Conservation (phyloP, 2,329 filamentous ascomycete genomes). For the Venturia aucupariae region DNA sequence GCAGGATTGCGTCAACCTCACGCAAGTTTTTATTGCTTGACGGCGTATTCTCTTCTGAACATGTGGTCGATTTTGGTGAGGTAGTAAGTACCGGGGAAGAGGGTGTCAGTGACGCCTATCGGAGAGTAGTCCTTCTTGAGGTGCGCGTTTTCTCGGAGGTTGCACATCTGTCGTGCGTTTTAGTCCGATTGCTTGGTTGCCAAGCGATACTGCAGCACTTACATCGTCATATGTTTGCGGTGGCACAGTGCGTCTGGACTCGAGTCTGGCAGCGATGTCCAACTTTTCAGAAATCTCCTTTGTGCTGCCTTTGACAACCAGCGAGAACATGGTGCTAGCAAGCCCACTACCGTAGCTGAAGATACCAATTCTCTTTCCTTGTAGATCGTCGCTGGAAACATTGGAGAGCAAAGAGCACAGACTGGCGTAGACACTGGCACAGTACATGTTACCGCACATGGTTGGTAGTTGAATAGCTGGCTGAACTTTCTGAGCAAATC, state of each 20-base stretch:
- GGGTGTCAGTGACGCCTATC: conserved; percentile 33
- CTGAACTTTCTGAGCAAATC: conserved; percentile 40
- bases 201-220: conserved; percentile 17
- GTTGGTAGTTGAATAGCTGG: conserved; percentile 42
- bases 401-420: conserved; percentile 40
- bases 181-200: background rate
- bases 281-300: conserved; percentile 39
- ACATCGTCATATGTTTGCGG: conserved; percentile 42
- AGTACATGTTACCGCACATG: conserved; percentile 49
- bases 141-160: conserved; percentile 41
- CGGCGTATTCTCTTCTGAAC: conserved; percentile 41
- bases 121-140: conserved; percentile 42
- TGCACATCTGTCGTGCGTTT: conserved; percentile 35
- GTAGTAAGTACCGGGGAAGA: conserved; percentile 42
- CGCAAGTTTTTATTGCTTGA: conserved; percentile 37
- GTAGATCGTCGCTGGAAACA: conserved; percentile 34
- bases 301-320: conserved; percentile 38
- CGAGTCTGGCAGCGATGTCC: conserved; percentile 38
- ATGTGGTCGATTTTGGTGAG: conserved; percentile 41
- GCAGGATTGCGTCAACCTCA: background rate
- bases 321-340: conserved; percentile 41
- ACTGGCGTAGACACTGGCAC: conserved; percentile 42
- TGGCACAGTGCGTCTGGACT: conserved; percentile 35
- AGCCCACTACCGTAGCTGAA: conserved; percentile 46
- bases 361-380: conserved; percentile 42